These are phyloP conservation scores for Cladophialophora carrionii DNA, from an alignment of 2,329 filamentous ascomycete genomes.

Conservation along the genomic window DNA sequence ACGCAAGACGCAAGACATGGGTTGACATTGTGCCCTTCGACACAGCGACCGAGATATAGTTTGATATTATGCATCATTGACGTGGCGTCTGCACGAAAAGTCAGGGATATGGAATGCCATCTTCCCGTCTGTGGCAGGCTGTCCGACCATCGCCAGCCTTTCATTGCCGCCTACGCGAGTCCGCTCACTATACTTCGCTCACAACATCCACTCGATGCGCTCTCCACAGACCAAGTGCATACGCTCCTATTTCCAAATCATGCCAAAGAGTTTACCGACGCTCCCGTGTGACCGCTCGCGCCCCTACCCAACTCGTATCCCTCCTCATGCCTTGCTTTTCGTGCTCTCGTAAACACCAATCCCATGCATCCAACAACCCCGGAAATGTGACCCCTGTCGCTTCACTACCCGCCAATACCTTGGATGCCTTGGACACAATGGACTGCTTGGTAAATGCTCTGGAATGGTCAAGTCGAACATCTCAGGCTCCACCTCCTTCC, in stretches of 20 bases:
- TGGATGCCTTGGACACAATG: slow-evolving; percentile 38
- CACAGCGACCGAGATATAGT: neutral
- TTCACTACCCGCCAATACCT: slow-evolving; percentile 38
- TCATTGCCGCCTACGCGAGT: neutral
- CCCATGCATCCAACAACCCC: slow-evolving; percentile 40
- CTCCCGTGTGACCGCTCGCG: neutral
- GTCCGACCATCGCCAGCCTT: neutral
- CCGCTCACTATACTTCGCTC: neutral
- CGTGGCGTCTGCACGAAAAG: neutral
- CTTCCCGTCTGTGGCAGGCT: neutral
- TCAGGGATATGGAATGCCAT: neutral
- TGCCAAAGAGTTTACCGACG: neutral
- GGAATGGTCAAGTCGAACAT: slow-evolving; percentile 35
- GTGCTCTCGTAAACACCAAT: slow-evolving; percentile 28
- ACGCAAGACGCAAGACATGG: neutral
- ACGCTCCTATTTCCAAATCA: neutral
- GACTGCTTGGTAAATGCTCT: slow-evolving; percentile 39
- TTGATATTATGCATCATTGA: neutral
- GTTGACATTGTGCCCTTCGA: neutral
- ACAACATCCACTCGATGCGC: neutral
- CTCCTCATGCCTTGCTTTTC: neutral
- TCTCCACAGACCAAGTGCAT: neutral
- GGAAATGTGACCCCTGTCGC: slow-evolving; percentile 33
- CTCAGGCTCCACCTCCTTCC: slow-evolving; percentile 10
- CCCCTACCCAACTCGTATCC: neutral